phyloP scores from a whole-genome alignment of 805 yeast species.

The Kodamaea nitidulidarum region DNA sequence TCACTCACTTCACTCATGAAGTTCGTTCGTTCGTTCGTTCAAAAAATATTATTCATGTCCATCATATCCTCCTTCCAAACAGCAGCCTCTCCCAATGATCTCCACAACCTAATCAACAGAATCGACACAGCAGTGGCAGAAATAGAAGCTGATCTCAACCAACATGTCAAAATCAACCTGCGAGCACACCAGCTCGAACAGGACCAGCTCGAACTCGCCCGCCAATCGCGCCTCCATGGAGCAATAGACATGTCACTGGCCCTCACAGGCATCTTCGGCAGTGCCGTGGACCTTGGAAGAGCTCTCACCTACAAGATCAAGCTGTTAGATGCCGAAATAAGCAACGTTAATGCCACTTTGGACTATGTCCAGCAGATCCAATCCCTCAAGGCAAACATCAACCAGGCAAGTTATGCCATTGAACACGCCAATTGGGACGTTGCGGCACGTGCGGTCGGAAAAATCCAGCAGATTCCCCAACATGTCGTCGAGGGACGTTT shows the following conservation, averaged over 20 bases:
- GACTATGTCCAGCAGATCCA: conserved; percentile 64
- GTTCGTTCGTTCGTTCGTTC: too few species aligned
- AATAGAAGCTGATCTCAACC: conserved; percentile 26
- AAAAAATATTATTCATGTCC: too few species aligned
- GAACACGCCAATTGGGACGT: conserved; percentile 64
- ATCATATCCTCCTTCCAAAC: neutral
- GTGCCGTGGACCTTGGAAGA: conserved; percentile 62
- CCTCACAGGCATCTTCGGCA: conserved; percentile 49
- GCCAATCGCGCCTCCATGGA: conserved; percentile 57
- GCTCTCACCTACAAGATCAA: conserved; percentile 67
- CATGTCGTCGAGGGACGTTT: conserved; percentile 57
- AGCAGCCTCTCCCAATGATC: conserved; percentile 22
- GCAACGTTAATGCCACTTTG: conserved; percentile 57
- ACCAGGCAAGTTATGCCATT: conserved; percentile 64
- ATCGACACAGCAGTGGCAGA: conserved; percentile 24
- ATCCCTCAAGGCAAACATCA: conserved; percentile 59
- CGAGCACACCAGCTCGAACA: conserved; percentile 35
- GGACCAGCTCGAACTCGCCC: conserved; percentile 50
- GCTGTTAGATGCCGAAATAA: conserved; percentile 64
- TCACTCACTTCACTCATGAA: too few species aligned
- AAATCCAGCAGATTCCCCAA: conserved; percentile 46
- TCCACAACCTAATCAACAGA: conserved; percentile 21
- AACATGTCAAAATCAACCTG: conserved; percentile 21
- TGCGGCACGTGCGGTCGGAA: conserved; percentile 68
- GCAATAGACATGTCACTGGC: conserved; percentile 55